These are phyloP conservation scores for Ananas comosus DNA, from an alignment of 176 grass and related monocot genomes.

Conservation along the genomic window DNA sequence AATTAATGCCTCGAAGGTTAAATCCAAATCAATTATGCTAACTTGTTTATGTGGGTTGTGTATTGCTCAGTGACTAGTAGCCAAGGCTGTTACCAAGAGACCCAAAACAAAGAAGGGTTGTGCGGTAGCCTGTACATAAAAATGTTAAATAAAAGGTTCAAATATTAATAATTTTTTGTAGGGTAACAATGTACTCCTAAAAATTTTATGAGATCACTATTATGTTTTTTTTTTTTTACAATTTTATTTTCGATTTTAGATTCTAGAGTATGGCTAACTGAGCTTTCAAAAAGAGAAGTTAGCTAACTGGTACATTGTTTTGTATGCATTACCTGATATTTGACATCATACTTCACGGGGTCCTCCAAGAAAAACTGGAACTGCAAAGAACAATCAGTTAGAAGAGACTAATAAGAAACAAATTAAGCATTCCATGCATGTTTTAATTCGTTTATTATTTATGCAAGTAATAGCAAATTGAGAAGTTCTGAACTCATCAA, in stretches of 20 bases:
- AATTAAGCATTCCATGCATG: neutral
- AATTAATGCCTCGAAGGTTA: neutral
- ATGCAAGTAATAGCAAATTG: neutral
- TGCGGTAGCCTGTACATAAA: slow-evolving; percentile 31
- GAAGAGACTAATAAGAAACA: neutral
- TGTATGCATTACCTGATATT: slow-evolving; percentile 38
- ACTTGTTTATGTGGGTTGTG: neutral
- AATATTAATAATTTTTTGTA: neutral
- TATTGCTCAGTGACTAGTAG: slow-evolving; percentile 26
- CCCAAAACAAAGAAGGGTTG: slow-evolving; percentile 46
- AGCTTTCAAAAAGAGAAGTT: too few species aligned
- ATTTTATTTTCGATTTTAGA: slow-evolving; percentile 1
- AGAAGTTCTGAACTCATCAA: neutral
- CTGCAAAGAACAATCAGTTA: slow-evolving; percentile 13
- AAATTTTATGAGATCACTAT: neutral
- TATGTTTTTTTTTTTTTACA: neutral
- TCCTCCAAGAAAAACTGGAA: slow-evolving; percentile 51
- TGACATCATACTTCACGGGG: slow-evolving; percentile 43
- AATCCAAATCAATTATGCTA: neutral
- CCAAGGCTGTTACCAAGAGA: slow-evolving; percentile 43
- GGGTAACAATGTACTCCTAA: neutral
- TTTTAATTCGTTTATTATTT: neutral
- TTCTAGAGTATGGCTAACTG: neutral
- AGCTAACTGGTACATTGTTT: neutral
- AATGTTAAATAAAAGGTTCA: neutral